Base-by-base conservation (phyloP, 305 asterid species). In the Andrographis paniculata region DNA sequence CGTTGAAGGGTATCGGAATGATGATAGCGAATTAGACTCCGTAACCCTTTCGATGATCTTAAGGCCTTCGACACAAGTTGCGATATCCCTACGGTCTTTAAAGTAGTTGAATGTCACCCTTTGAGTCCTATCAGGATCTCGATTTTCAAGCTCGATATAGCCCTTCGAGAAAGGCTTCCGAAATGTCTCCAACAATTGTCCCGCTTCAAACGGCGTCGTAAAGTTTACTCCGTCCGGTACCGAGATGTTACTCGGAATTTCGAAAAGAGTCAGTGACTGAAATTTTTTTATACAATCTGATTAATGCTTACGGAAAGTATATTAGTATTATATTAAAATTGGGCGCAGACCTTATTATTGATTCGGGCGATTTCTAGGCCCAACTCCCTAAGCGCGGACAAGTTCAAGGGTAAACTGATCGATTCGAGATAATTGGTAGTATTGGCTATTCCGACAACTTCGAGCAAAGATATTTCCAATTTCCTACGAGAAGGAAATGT, bases 381-480 rank as follows among this genome's bases (percentile, higher is more conserved):
- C n/a, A n/a, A n/a, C n/a, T n/a, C 30, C 4, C 6, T 3, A 24
- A 8, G 30, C 8, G 30, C 30, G 4, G 30, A 24, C 4, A 24
- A 24, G 6, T 24, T 8, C 30, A 24, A 24, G 30, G 8, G 8
- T 24, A 4, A 4, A 24, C 30, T 24, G 4, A 8, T 24, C 8
- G 30, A 4, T 24, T 24, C 30, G 30, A 24, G 4, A 24, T 24
- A 24, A 8, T 8, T 24, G n/a, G n/a, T n/a, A n/a, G n/a, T n/a
- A n/a, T n/a, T n/a, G n/a, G n/a, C n/a, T n/a, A n/a, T n/a, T 24
- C 89, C 94, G 11, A 80, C 96, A 0, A 60, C 73, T 42, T 80
- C 65, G 30, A 70, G 49, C 2, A 75, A 76, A 7, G 96, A 77
- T n/a, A 35, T 30, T 14, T 78, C 84, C 0, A 86, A 71, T 2